Evolutionary conservation across 306 rosid species (phyloP).

Genomic region (Cucumis hystrix): DNA sequence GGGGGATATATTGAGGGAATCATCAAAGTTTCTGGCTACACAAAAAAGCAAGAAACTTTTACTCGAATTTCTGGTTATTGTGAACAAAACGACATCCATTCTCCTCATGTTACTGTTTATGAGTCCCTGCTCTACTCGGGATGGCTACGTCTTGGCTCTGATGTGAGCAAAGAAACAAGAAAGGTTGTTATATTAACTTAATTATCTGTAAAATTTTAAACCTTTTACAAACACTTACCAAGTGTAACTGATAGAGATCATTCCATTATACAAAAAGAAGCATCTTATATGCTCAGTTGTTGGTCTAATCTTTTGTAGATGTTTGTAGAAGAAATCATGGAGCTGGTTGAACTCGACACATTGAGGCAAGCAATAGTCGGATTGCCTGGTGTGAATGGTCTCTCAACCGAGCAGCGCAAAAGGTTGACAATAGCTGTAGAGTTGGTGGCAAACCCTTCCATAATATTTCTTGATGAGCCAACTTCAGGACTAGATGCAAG

Average conservation of each 20-base stretch:
- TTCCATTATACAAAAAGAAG: background rate
- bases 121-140: slow-evolving; percentile 65
- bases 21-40: slow-evolving; percentile 60
- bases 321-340: slow-evolving; percentile 46
- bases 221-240: background rate
- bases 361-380: slow-evolving; percentile 45
- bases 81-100: slow-evolving; percentile 80
- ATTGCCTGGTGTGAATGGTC: slow-evolving; percentile 37
- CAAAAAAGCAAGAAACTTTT: slow-evolving; percentile 78
- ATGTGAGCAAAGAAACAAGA: slow-evolving; percentile 32
- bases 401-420: slow-evolving; percentile 42
- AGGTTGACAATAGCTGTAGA: slow-evolving; percentile 45
- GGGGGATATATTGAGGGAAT: slow-evolving; percentile 66
- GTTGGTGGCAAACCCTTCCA: slow-evolving; percentile 43
- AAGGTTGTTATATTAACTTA: slow-evolving; percentile 24
- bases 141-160: slow-evolving; percentile 56
- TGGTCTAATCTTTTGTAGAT: slow-evolving; percentile 12
- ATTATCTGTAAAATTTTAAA: background rate
- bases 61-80: slow-evolving; percentile 87
- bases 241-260: slow-evolving; percentile 4
- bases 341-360: slow-evolving; percentile 34
- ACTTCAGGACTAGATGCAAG: slow-evolving; percentile 54
- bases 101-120: slow-evolving; percentile 60
- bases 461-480: slow-evolving; percentile 44
- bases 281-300: background rate